phyloP scores from a whole-genome alignment of 495 filamentous ascomycete species.

The Xylaria bambusicola region DNA sequence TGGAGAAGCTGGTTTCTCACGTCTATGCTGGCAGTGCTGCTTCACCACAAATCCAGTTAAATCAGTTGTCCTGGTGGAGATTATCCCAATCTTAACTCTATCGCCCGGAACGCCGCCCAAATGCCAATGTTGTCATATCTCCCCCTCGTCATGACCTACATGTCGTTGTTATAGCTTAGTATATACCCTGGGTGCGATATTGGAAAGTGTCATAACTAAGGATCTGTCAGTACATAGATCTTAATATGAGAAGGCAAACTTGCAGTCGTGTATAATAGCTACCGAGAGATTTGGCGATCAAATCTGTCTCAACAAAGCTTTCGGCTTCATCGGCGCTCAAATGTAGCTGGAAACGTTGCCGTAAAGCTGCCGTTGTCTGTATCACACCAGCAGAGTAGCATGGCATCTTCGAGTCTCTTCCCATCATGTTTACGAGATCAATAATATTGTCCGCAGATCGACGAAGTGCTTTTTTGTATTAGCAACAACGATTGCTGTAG shows the following conservation, averaged over 20 bases:
- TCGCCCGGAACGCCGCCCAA: conserved; percentile 39
- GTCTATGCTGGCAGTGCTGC: conserved; percentile 18
- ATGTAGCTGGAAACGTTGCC: conserved; percentile 70
- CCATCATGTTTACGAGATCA: conserved; percentile 75
- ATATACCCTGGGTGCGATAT: conserved; percentile 78
- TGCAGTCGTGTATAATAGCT: conserved; percentile 78
- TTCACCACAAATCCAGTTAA: conserved; percentile 24
- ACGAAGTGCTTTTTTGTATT: conserved; percentile 54
- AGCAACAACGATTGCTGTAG: background rate
- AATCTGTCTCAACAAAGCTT: conserved; percentile 68
- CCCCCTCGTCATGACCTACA: conserved; percentile 14
- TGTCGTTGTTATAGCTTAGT: conserved; percentile 43
- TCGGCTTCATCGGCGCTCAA: conserved; percentile 73
- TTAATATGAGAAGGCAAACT: conserved; percentile 28
- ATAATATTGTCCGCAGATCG: conserved; percentile 72
- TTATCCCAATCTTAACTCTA: conserved; percentile 32
- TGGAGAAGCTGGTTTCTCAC: conserved; percentile 13
- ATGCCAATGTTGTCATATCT: conserved; percentile 35
- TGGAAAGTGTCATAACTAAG: conserved; percentile 76
- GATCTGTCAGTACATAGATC: conserved; percentile 13
- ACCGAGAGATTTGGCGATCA: conserved; percentile 69
- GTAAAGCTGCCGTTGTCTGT: conserved; percentile 61
- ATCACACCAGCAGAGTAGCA: conserved; percentile 67
- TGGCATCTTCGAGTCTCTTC: conserved; percentile 72
- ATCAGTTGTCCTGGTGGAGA: conserved; percentile 27